phyloP scores from a whole-genome alignment of 352 stramenopile species.

The Globisporangium emineosum region DNA sequence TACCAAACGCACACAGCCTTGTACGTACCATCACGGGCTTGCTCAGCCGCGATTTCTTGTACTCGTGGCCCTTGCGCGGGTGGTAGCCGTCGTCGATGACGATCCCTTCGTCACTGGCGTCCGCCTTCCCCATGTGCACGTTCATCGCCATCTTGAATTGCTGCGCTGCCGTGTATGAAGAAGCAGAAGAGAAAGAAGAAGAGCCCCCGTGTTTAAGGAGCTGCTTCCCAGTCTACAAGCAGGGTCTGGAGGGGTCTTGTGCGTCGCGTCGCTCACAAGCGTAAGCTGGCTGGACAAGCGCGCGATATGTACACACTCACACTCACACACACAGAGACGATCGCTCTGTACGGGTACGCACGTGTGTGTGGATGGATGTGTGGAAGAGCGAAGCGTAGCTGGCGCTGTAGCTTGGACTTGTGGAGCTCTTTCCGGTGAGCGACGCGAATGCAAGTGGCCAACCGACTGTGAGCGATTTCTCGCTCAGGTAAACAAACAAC shows the following conservation, averaged over 20 bases:
- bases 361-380: neutral
- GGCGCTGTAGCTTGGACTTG: neutral
- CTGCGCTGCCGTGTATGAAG: neutral
- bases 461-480: neutral
- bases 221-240: conserved; percentile 5
- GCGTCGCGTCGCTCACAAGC: conserved; percentile 14
- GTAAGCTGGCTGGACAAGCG: neutral
- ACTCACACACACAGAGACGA: neutral
- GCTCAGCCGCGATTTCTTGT: conserved; percentile 9
- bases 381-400: neutral
- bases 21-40: conserved; percentile 16
- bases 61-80: conserved; percentile 17
- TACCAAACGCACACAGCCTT: neutral
- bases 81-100: conserved; percentile 11
- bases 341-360: neutral
- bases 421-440: neutral
- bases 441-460: neutral
- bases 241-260: conserved; percentile 12
- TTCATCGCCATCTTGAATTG: conserved; percentile 4
- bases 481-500: neutral
- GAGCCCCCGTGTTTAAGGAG: conserved; percentile 7
- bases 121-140: conserved; percentile 8
- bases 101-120: neutral
- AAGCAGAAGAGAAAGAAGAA: conserved; percentile 5
- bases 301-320: neutral